Evolutionary conservation across 2,329 filamentous ascomycete genomes (phyloP), one percentile per base, ranked within the genome.

Genomic region (Ophiostoma piceae): DNA sequence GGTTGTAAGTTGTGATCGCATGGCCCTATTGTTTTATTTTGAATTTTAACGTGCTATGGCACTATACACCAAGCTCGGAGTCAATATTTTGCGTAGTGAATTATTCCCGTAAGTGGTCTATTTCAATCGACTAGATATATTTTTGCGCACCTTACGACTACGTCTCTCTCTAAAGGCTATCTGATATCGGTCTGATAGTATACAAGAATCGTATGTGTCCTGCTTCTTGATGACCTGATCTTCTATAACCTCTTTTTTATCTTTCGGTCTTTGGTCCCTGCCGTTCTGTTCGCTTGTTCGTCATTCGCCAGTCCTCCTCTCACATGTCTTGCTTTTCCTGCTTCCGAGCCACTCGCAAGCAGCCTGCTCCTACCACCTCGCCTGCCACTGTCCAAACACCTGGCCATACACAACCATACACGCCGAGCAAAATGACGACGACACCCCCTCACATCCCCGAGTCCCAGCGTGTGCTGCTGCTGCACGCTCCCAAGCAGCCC

Each of bases 221-320:
- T 41, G 64, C 64, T n/a, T 66, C 22, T 66, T 37, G 62, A 26
- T 66, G 39, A 66, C 37, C 37, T 37, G 37, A 66, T 39, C n/a
- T 43, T 66, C 70, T 87, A 64, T 84, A 76, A 91, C 0, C 73
- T 89, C 5, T 37, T 54, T n/a, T 22, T n/a, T 37, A 7, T 22
- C 29, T 14, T 66, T 22, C n/a, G 19, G 39, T 67, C 26, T 16
- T 3, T 47, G 22, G n/a, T 26, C 51, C 9, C n/a, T 57, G n/a
- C 16, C 51, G 6, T 57, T 14, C 7, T n/a, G 43, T 47, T 47
- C 14, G 19, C 43, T 47, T 57, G 51, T 14, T 57, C 32, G 57
- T 35, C 57, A 32, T 64, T 35, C 35, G 26, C 7, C 29, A 3
- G 57, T 37, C 12, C 29, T 64, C 60, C 60, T 64, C 60, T 64